Conservation (phyloP, 352 stramenopile genomes). For the Globisporangium orthogonon region DNA sequence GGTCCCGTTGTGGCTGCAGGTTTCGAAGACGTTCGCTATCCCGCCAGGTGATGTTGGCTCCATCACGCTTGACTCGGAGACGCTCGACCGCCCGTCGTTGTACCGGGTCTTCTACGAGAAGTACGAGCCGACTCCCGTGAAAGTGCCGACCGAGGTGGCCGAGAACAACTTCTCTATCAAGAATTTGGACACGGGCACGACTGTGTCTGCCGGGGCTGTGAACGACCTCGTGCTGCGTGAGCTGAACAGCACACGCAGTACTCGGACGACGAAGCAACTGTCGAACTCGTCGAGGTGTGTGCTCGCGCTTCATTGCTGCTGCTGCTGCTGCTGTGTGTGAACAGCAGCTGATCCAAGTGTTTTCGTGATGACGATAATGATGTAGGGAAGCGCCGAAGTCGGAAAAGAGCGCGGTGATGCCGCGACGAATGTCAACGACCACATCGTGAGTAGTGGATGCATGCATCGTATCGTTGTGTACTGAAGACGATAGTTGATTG, state of each 20-base stretch:
- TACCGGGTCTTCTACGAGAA: constrained; percentile 88
- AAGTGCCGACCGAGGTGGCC: constrained; percentile 38
- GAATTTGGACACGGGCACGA: constrained; percentile 77
- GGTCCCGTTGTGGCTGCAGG: constrained; percentile 75
- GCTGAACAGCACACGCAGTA: constrained; percentile 44
- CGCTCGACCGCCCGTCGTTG: constrained; percentile 64
- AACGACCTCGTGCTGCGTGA: constrained; percentile 77
- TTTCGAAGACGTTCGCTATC: constrained; percentile 79
- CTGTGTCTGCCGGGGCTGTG: constrained; percentile 63
- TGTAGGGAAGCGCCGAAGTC: constrained; percentile 49
- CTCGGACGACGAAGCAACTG: constrained; percentile 44
- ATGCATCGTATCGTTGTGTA: background rate
- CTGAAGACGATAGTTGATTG: background rate
- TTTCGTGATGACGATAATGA: background rate
- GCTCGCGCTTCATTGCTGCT: background rate
- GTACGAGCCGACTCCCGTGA: constrained; percentile 68
- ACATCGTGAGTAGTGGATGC: constrained; percentile 28
- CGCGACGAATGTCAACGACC: constrained; percentile 55
- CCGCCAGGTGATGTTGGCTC: constrained; percentile 66
- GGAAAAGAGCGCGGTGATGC: constrained; percentile 28
- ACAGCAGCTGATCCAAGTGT: background rate
- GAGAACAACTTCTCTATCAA: constrained; percentile 74
- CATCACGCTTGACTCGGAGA: constrained; percentile 80
- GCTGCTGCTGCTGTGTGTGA: background rate
- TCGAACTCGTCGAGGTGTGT: constrained; percentile 53